These are phyloP conservation scores for Exidia glandulosa DNA, from an alignment of 768 basidiomycete genomes.

Conservation along the genomic window DNA sequence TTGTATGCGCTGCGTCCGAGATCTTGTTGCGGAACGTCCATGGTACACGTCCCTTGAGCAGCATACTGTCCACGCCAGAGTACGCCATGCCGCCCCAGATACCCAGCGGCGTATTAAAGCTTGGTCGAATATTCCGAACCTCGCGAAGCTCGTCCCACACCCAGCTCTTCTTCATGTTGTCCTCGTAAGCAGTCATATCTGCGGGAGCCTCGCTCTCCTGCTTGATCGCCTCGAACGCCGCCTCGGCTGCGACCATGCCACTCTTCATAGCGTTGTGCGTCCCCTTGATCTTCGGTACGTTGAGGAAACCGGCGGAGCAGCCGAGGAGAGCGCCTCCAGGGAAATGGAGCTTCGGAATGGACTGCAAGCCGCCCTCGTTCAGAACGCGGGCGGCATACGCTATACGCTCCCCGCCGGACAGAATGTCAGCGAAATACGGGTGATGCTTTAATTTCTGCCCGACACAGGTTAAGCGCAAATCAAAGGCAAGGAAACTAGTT, in stretches of 20 bases:
- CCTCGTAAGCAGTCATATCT: slow-evolving; percentile 68
- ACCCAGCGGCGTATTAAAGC: slow-evolving; percentile 72
- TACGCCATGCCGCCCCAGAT: slow-evolving; percentile 82
- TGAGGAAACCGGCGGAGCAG: slow-evolving; percentile 92
- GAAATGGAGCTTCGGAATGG: slow-evolving; percentile 76
- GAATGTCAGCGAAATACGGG: slow-evolving; percentile 74
- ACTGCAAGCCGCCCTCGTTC: slow-evolving; percentile 91
- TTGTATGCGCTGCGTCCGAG: slow-evolving; percentile 63
- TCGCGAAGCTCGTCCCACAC: slow-evolving; percentile 78
- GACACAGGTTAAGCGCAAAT: slow-evolving; percentile 10
- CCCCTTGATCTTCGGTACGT: slow-evolving; percentile 96
- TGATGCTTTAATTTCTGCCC: slow-evolving; percentile 88
- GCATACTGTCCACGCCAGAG: slow-evolving; percentile 76
- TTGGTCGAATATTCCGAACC: slow-evolving; percentile 84
- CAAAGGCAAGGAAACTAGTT: slow-evolving; percentile 14
- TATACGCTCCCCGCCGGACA: slow-evolving; percentile 66
- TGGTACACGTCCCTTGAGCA: slow-evolving; percentile 76
- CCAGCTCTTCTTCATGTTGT: slow-evolving; percentile 64
- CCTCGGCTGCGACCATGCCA: slow-evolving; percentile 93
- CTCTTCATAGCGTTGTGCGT: slow-evolving; percentile 99
- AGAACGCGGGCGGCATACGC: slow-evolving; percentile 85
- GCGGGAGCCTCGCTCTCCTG: slow-evolving; percentile 20
- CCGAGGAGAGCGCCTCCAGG: slow-evolving; percentile 93
- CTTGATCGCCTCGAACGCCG: slow-evolving; percentile 57
- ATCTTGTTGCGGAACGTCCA: slow-evolving; percentile 79